Percentiles rank a stretch among this genome's conserved stretches.
Conservation (phyloP, 2,329 filamentous ascomycete species). For the Arthrobotrys musiformis region DNA sequence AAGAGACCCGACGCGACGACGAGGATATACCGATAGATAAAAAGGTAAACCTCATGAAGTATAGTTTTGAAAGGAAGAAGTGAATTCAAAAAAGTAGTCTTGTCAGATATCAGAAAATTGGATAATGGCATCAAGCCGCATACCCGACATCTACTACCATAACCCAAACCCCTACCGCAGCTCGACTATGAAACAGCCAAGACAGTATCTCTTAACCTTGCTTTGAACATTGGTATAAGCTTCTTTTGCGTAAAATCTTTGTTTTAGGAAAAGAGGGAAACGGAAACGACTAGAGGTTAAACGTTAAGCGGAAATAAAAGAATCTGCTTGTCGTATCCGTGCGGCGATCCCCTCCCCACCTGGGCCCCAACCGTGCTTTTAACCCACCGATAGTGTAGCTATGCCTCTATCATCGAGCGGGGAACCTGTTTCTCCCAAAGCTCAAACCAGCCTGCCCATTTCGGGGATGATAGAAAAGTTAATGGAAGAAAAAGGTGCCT, state of each 20-base stretch:
- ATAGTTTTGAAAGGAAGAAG: no score
- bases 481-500: background rate
- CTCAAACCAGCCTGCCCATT: background rate
- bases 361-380: no score
- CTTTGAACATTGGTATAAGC: slow-evolving; percentile 1
- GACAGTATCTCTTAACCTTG: background rate
- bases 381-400: no score
- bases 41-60: no score
- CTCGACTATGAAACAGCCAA: slow-evolving; percentile 6
- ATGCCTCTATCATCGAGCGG: no score
- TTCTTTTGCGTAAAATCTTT: background rate
- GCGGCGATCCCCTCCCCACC: background rate
- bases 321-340: background rate
- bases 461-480: background rate
- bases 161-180: slow-evolving; percentile 1
- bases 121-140: background rate
- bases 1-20: background rate
- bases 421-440: no score
- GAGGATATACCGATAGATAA: background rate
- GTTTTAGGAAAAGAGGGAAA: background rate
- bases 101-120: background rate
- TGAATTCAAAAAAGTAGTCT: no score
- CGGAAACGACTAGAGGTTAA: background rate
- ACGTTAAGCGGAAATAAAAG: background rate
- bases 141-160: background rate